Percentiles rank a stretch among this genome's conserved stretches.
These are phyloP conservation scores for Hyaloscypha variabilis DNA, from an alignment of 495 filamentous ascomycete species.

Conservation along the genomic window DNA sequence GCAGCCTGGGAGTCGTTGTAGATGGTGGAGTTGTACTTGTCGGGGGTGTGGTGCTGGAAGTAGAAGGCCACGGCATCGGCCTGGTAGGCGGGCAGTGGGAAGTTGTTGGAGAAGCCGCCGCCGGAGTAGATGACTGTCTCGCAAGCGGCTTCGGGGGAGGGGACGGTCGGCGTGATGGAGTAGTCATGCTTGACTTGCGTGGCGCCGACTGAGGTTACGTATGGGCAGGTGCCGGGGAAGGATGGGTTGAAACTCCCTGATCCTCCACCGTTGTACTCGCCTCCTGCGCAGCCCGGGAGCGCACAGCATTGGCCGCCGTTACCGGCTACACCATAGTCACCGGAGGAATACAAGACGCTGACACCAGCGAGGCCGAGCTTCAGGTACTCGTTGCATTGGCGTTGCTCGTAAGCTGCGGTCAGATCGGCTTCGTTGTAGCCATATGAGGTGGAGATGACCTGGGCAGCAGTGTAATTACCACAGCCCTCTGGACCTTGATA, in stretches of 20 bases:
- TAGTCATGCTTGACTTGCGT: conserved; percentile 25
- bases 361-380: conserved; percentile 46
- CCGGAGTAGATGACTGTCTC: conserved; percentile 34
- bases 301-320: conserved; percentile 33
- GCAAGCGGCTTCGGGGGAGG: not conserved
- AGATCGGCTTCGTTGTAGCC: conserved; percentile 36
- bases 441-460: conserved; percentile 27
- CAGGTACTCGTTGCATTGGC: conserved; percentile 34
- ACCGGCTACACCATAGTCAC: conserved; percentile 45
- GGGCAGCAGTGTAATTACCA: conserved; percentile 18
- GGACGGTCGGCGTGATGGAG: not conserved
- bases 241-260: not conserved
- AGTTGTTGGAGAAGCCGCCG: conserved; percentile 32
- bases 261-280: not conserved
- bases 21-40: conserved; percentile 6
- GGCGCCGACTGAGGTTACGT: conserved; percentile 47
- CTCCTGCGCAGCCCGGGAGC: not conserved
- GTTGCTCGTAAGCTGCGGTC: conserved; percentile 33
- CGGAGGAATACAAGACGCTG: conserved; percentile 40
- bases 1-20: conserved; percentile 34
- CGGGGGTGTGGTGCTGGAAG: not conserved
- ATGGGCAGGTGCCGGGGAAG: conserved; percentile 40
- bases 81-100: conserved; percentile 23
- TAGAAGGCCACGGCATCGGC: not conserved
- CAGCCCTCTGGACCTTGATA: conserved; percentile 13